Conservation (phyloP, 768 basidiomycete species). For the Termitomyces titanicus region DNA sequence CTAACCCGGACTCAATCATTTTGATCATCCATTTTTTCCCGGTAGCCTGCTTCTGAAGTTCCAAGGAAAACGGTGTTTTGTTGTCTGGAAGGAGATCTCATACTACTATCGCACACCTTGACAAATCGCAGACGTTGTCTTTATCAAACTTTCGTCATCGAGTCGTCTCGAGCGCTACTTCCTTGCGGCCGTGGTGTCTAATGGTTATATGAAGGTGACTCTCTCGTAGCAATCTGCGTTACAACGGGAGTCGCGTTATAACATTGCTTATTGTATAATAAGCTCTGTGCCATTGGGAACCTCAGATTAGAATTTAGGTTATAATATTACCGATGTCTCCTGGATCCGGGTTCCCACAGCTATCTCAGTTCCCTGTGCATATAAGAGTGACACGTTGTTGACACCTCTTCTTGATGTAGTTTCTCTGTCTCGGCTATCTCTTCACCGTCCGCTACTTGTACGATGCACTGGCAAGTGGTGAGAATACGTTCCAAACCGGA, state of each 20-base stretch:
- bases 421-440: not conserved
- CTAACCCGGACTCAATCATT: not conserved
- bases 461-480: not conserved
- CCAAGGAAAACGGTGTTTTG: not conserved
- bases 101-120: not conserved
- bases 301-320: not conserved
- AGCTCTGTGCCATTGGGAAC: not conserved
- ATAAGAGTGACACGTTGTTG: not conserved
- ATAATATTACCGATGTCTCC: not conserved
- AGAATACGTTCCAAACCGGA: not conserved
- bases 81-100: not conserved
- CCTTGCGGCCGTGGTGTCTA: not conserved
- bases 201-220: not conserved
- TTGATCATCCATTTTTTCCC: not conserved
- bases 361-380: not conserved
- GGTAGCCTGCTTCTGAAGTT: not conserved
- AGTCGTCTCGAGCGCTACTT: not conserved
- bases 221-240: too few species aligned
- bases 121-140: not conserved
- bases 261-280: not conserved
- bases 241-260: not conserved
- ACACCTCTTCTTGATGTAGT: not conserved
- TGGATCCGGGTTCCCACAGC: conserved; percentile 1
- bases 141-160: not conserved
- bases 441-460: not conserved